Conservation (phyloP, 768 basidiomycete species). For the Rickenella mellea region DNA sequence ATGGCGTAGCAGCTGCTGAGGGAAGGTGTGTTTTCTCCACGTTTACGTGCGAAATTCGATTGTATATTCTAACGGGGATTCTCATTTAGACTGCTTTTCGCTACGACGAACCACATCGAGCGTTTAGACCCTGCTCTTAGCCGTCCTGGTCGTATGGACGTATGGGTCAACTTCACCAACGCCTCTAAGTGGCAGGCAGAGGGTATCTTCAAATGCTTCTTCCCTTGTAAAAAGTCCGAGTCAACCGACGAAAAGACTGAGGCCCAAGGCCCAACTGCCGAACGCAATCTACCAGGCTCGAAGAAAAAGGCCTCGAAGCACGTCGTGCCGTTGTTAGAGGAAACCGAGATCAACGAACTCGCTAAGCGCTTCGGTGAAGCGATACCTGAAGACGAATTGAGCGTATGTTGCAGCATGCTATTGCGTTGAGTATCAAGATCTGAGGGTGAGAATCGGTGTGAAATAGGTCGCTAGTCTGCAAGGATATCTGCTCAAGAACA, state of each 20-base stretch:
- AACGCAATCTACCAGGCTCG: conserved; percentile 52
- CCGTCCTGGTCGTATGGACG: conserved; percentile 85
- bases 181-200: conserved; percentile 91
- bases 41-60: conserved; percentile 3
- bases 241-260: conserved; percentile 11
- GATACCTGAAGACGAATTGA: conserved; percentile 82
- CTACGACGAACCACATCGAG: conserved; percentile 91
- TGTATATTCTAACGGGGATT: conserved; percentile 7
- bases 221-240: conserved; percentile 52
- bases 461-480: conserved; percentile 71
- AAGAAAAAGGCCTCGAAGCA: conserved; percentile 53
- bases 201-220: conserved; percentile 91
- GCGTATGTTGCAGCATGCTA: conserved; percentile 41
- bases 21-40: conserved; percentile 53
- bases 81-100: conserved; percentile 62
- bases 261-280: conserved; percentile 4
- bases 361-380: conserved; percentile 76
- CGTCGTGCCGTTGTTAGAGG: conserved; percentile 59
- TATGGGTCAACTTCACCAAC: conserved; percentile 87
- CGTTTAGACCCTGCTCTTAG: conserved; percentile 83
- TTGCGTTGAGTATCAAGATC: not conserved
- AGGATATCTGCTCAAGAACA: conserved; percentile 83
- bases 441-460: not conserved
- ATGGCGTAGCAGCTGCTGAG: conserved; percentile 79
- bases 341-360: conserved; percentile 65